Evolutionary conservation across 2,329 filamentous ascomycete genomes (phyloP).

Genomic region (Beauveria asiatica): DNA sequence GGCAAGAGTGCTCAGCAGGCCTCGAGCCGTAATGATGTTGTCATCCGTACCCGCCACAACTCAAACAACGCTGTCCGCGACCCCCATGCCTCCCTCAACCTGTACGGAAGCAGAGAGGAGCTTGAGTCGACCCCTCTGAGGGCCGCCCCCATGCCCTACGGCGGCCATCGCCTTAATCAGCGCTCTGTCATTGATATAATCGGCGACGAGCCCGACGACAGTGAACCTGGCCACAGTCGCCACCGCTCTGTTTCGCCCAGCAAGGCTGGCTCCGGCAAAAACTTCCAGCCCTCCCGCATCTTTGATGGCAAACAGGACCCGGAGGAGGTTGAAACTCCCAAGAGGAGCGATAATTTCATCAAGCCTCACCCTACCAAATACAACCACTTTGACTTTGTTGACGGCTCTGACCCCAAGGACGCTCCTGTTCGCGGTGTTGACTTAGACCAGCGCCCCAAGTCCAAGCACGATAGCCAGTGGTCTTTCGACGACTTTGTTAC

Average conservation of each 20-base stretch:
- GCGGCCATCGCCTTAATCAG: constrained; percentile 51
- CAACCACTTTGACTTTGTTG: constrained; percentile 75
- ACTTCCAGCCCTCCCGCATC: constrained; percentile 54
- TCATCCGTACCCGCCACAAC: constrained; percentile 40
- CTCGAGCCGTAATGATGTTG: constrained; percentile 28
- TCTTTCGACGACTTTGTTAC: constrained; percentile 82
- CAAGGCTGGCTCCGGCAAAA: constrained; percentile 47
- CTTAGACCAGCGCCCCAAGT: constrained; percentile 36
- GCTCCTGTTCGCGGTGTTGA: constrained; percentile 33
- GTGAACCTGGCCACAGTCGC: constrained; percentile 26
- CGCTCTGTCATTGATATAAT: constrained; percentile 68
- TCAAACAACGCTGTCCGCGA: constrained; percentile 50
- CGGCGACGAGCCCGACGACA: constrained; percentile 36
- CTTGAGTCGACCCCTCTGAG: constrained; percentile 41
- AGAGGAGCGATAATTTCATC: constrained; percentile 37
- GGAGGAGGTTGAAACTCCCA: constrained; percentile 32
- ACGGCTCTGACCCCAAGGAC: constrained; percentile 49
- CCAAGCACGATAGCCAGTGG: constrained; percentile 70
- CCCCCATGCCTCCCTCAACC: constrained; percentile 61
- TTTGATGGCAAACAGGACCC: constrained; percentile 48
- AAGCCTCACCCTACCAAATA: constrained; percentile 72
- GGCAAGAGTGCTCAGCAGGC: constrained; percentile 26
- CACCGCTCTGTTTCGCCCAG: constrained; percentile 40
- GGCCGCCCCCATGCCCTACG: constrained; percentile 53
- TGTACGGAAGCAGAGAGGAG: constrained; percentile 64